Evolutionary conservation across 192 early-diverging fungal genomes (phyloP).

Genomic region (Umbelopsis isabellina): DNA sequence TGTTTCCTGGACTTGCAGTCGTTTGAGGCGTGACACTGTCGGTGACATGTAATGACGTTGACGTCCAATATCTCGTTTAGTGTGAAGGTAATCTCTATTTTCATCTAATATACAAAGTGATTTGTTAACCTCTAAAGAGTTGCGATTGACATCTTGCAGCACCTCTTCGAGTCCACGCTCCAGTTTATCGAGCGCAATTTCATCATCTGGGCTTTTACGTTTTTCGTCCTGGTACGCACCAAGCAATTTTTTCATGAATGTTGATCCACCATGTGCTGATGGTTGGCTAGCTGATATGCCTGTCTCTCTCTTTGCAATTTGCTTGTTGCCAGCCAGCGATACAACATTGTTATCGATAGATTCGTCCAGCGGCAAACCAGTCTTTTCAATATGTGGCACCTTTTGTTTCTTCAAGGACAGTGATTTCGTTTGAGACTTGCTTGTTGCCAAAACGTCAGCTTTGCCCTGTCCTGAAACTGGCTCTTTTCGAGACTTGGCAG

Average conservation of each 20-base stretch:
- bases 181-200: neutral
- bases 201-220: neutral
- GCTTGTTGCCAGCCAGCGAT: neutral
- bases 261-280: neutral
- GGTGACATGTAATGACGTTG: constrained; percentile 3
- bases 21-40: constrained; percentile 5
- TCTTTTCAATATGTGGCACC: neutral
- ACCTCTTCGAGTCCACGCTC: neutral
- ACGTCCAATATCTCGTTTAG: neutral
- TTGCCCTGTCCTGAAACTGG: too few species aligned
- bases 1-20: neutral
- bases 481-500: too few species aligned
- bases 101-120: neutral
- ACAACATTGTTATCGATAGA: neutral
- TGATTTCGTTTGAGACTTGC: neutral
- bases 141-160: constrained; percentile 1
- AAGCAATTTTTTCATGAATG: neutral
- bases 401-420: neutral
- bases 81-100: neutral
- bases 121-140: constrained; percentile 6
- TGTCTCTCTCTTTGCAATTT: neutral
- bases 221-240: neutral
- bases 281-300: neutral
- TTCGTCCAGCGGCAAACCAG: neutral
- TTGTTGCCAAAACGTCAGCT: too few species aligned